phyloP scores from a whole-genome alignment of 2,329 filamentous ascomycete species.

The Claviceps purpurea region DNA sequence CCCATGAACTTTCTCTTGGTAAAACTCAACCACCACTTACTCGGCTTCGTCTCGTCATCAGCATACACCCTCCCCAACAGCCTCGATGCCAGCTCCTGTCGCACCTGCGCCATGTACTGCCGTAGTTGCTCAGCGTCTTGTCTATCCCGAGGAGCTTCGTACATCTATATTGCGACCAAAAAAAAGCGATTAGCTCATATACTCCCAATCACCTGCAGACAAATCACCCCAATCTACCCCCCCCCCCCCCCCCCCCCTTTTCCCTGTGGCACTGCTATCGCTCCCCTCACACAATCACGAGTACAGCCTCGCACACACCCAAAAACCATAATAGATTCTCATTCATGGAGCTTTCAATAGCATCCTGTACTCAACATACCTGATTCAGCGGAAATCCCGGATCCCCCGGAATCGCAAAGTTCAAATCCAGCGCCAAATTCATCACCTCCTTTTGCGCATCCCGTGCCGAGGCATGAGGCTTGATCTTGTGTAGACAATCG shows the following conservation, averaged over 20 bases:
- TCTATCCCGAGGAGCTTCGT: slow-evolving; percentile 74
- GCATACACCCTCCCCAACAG: slow-evolving; percentile 80
- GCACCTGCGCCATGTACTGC: slow-evolving; percentile 82
- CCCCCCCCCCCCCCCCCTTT: no score
- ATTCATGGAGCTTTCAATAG: background rate
- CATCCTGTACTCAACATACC: slow-evolving; percentile 24
- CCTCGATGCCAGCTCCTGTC: slow-evolving; percentile 77
- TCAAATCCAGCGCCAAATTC: slow-evolving; percentile 79
- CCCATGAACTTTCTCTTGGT: slow-evolving; percentile 99
- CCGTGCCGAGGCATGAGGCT: slow-evolving; percentile 51
- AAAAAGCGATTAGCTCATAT: background rate
- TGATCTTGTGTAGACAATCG: slow-evolving; percentile 81
- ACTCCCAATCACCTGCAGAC: no score
- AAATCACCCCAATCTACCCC: no score
- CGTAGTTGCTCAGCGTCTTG: slow-evolving; percentile 81
- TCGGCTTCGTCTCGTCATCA: slow-evolving; percentile 57
- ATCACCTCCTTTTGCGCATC: slow-evolving; percentile 61
- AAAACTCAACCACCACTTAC: slow-evolving; percentile 97
- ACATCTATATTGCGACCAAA: slow-evolving; percentile 42
- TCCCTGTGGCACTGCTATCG: no score
- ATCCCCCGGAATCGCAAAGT: slow-evolving; percentile 91
- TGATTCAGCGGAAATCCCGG: slow-evolving; percentile 89
- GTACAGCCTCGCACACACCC: no score
- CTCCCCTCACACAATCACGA: no score
- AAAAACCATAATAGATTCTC: no score